phyloP scores from a whole-genome alignment of 352 stramenopile genomes.

The Phytophthora aleatoria region DNA sequence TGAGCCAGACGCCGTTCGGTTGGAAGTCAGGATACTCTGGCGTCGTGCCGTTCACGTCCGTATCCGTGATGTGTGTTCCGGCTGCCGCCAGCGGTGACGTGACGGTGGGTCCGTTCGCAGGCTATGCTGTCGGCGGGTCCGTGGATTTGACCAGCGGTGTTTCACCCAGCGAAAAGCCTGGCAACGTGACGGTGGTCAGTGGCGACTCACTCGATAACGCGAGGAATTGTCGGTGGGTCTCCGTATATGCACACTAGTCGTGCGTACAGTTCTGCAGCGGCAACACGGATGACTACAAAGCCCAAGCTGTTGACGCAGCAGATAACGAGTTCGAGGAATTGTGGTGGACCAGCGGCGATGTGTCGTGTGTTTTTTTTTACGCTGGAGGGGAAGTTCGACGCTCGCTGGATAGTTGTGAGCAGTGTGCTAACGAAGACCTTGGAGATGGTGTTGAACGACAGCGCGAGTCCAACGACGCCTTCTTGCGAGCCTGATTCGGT shows the following conservation, averaged over 20 bases:
- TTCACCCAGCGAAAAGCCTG: too few relatives aligned
- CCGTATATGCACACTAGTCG: conserved; percentile 74
- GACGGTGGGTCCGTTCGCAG: too few relatives aligned
- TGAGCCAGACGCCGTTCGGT: too few relatives aligned
- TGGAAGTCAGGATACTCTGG: too few relatives aligned
- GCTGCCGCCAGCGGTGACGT: too few relatives aligned
- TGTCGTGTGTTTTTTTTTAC: conserved; percentile 22
- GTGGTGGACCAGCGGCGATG: conserved; percentile 37
- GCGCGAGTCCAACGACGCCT: conserved; percentile 51
- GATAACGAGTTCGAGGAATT: conserved; percentile 34
- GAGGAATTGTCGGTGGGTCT: conserved; percentile 41
- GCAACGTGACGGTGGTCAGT: too few relatives aligned
- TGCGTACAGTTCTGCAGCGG: conserved; percentile 64
- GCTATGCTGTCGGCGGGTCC: too few relatives aligned
- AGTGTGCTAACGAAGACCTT: conserved; percentile 52
- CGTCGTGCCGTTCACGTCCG: too few relatives aligned
- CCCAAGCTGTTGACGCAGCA: conserved; percentile 48
- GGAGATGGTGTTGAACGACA: conserved; percentile 62
- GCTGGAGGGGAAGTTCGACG: conserved; percentile 36
- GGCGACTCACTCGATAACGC: too few relatives aligned
- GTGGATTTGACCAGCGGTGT: too few relatives aligned
- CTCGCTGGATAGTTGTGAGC: conserved; percentile 41
- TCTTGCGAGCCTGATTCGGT: conserved; percentile 65
- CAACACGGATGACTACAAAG: conserved; percentile 40
- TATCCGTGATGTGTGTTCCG: too few relatives aligned